Evolutionary conservation across 495 filamentous ascomycete genomes (phyloP).

Genomic region (Articulospora tetracladia): DNA sequence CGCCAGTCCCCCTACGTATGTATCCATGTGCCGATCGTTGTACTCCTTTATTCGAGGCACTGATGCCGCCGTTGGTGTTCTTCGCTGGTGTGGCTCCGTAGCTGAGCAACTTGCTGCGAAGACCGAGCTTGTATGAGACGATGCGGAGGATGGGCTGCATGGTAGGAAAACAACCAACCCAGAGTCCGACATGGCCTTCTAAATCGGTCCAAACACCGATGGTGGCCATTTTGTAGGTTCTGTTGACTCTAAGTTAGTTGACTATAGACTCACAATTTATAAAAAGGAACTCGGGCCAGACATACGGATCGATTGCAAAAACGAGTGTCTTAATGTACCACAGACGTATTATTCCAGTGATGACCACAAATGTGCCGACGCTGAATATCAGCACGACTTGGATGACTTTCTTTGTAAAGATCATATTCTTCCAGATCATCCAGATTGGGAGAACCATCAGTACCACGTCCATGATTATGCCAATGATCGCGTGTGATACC

Average conservation of each 20-base stretch:
- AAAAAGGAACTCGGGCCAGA: not conserved
- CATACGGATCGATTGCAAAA: constrained; percentile 18
- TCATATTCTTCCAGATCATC: constrained; percentile 30
- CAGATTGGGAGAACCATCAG: constrained; percentile 31
- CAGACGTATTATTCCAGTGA: constrained; percentile 27
- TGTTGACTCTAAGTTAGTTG: not conserved
- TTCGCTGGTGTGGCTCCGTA: not conserved
- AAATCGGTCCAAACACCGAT: constrained; percentile 31
- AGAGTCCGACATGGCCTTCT: constrained; percentile 32
- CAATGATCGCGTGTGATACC: constrained; percentile 22
- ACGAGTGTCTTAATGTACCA: constrained; percentile 17
- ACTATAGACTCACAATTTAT: not conserved
- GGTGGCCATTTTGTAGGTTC: constrained; percentile 18
- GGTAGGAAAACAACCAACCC: constrained; percentile 32
- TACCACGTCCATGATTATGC: constrained; percentile 25
- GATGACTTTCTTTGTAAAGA: constrained; percentile 25
- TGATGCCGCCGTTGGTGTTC: too few relatives aligned
- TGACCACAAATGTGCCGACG: constrained; percentile 28
- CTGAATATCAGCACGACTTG: constrained; percentile 30
- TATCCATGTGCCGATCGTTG: too few relatives aligned
- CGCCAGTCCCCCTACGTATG: too few relatives aligned
- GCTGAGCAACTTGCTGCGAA: constrained; percentile 3
- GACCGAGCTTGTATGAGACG: constrained; percentile 21
- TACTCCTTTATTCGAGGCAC: too few relatives aligned
- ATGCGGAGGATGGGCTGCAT: constrained; percentile 29